Conservation (phyloP, 2,329 filamentous ascomycete genomes). For the Microsporum audouinii region DNA sequence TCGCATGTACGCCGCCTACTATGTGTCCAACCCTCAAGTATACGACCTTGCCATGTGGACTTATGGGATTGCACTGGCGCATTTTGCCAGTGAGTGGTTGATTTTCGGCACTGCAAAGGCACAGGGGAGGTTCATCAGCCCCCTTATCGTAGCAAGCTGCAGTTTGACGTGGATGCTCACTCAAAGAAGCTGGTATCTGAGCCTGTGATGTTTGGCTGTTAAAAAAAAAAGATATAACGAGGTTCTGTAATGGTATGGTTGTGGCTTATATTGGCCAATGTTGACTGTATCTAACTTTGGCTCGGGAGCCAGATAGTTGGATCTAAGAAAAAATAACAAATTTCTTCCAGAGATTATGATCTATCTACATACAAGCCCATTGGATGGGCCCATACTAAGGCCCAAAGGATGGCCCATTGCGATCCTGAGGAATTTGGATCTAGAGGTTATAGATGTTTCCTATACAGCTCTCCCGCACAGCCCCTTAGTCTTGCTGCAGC, state of each 20-base stretch:
- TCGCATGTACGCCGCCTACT: constrained; percentile 72
- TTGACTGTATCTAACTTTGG: neutral
- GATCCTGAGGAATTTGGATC: neutral
- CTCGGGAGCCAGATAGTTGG: neutral
- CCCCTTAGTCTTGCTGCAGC: constrained; percentile 65
- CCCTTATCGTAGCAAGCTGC: constrained; percentile 45
- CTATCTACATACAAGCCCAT: neutral
- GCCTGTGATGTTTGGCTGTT: neutral
- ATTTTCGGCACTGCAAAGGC: constrained; percentile 65
- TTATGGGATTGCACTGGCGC: constrained; percentile 63
- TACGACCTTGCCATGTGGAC: constrained; percentile 77
- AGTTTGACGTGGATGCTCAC: constrained; percentile 51
- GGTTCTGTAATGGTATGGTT: neutral
- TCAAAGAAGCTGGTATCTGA: constrained; percentile 40
- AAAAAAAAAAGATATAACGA: neutral
- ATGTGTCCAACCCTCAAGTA: constrained; percentile 58
- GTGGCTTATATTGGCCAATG: neutral
- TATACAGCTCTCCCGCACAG: constrained; percentile 73
- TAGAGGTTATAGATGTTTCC: constrained; percentile 44
- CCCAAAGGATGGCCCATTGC: neutral
- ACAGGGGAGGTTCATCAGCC: constrained; percentile 47
- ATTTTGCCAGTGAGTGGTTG: constrained; percentile 72
- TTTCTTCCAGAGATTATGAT: neutral
- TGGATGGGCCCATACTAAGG: neutral
- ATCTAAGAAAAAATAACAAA: neutral